phyloP scores from a whole-genome alignment of 495 filamentous ascomycete species.

The Glutinoglossum americanum region DNA sequence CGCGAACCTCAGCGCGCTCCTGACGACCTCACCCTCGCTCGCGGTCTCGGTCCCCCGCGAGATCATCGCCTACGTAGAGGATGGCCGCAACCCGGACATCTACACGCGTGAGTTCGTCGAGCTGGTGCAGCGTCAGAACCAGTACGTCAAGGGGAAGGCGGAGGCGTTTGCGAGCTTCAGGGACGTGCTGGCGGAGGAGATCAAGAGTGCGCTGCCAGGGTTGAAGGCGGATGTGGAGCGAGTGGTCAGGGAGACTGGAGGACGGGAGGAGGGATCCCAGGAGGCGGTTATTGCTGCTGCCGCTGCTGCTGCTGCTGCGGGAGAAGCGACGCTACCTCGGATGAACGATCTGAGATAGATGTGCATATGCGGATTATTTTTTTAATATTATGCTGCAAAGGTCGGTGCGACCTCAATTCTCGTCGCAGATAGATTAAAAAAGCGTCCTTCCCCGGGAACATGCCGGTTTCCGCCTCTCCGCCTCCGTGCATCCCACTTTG shows the following conservation, averaged over 20 bases:
- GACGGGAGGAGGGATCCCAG: slow-evolving; percentile 12
- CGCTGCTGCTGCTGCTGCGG: no score
- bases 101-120: slow-evolving; percentile 97
- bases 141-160: slow-evolving; percentile 63
- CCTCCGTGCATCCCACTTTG: no score
- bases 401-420: no score
- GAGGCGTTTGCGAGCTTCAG: slow-evolving; percentile 61
- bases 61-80: slow-evolving; percentile 81
- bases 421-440: no score
- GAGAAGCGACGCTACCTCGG: not conserved
- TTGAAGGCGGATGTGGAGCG: slow-evolving; percentile 42
- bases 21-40: slow-evolving; percentile 23
- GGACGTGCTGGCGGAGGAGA: slow-evolving; percentile 64
- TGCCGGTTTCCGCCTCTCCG: no score
- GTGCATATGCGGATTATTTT: not conserved
- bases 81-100: slow-evolving; percentile 88
- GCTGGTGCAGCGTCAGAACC: slow-evolving; percentile 63
- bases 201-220: slow-evolving; percentile 59
- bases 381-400: not conserved
- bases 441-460: no score
- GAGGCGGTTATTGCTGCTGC: no score
- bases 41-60: slow-evolving; percentile 48
- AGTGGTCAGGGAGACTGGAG: slow-evolving; percentile 31
- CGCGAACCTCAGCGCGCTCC: slow-evolving; percentile 24
- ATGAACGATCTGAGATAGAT: not conserved